Evolutionary conservation across 345 rosid genomes (phyloP).

Genomic region (Gossypium raimondii): DNA sequence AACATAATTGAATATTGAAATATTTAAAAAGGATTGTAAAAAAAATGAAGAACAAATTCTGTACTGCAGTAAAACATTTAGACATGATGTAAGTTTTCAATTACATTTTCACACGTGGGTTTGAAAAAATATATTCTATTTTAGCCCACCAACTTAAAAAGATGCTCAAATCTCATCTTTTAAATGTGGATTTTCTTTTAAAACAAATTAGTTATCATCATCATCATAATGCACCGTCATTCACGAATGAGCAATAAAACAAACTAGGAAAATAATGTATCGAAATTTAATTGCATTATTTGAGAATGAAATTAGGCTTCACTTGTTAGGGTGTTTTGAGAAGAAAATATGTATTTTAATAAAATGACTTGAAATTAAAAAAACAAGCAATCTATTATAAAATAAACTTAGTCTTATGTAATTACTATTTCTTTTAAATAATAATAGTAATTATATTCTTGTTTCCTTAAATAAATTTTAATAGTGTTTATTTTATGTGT

Average conservation of each 20-base stretch:
- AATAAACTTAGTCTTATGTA: too few relatives aligned
- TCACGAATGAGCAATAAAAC: neutral
- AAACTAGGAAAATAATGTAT: neutral
- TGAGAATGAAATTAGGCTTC: neutral
- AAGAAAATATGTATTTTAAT: neutral
- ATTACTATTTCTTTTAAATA: too few relatives aligned
- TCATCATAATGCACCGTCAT: neutral
- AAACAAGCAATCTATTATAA: too few relatives aligned
- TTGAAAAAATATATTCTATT: neutral
- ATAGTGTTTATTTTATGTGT: neutral
- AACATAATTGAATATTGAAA: neutral
- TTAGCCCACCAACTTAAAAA: neutral
- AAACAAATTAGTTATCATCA: too few relatives aligned
- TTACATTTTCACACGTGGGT: neutral
- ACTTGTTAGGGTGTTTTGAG: neutral
- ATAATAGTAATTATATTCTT: too few relatives aligned
- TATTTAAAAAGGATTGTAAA: neutral
- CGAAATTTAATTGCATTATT: neutral
- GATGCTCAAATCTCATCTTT: slow-evolving; percentile 10
- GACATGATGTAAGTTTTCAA: neutral
- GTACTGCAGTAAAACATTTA: neutral
- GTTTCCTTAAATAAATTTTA: too few relatives aligned
- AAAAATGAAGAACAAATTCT: neutral
- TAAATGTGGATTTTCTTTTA: neutral
- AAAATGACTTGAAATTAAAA: neutral